These are phyloP conservation scores for Penicillium freii DNA, from an alignment of 2,329 filamentous ascomycete species.

Conservation along the genomic window DNA sequence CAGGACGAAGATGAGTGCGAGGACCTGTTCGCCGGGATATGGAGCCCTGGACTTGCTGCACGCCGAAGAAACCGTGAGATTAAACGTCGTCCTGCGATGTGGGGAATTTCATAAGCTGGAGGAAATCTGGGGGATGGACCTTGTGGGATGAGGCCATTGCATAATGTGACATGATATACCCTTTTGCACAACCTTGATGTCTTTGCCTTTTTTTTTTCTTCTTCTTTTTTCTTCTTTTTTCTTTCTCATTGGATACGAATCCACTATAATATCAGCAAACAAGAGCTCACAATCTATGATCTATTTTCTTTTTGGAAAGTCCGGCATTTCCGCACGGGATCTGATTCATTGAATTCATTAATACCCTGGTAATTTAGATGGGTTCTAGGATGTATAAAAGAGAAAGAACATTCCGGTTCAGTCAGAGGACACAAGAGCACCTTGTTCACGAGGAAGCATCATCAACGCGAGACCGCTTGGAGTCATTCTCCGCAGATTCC, in stretches of 20 bases:
- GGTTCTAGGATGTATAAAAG: not conserved
- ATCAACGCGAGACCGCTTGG: conserved; percentile 30
- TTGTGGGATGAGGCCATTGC: not conserved
- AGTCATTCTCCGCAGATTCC: conserved; percentile 19
- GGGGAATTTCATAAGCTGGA: conserved; percentile 22
- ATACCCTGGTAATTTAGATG: not conserved
- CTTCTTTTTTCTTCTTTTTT: too few species aligned
- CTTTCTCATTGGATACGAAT: not conserved
- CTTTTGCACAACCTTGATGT: not conserved
- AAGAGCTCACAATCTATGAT: not conserved
- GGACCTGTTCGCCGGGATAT: conserved; percentile 62
- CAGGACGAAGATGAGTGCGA: conserved; percentile 68
- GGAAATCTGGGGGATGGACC: not conserved
- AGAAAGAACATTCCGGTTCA: not conserved
- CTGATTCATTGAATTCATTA: conserved; percentile 2
- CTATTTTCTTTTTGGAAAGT: not conserved
- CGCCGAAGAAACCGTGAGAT: conserved; percentile 43
- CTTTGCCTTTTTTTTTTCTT: not conserved
- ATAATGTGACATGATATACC: conserved; percentile 1
- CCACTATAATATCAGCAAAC: not conserved
- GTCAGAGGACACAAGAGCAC: not conserved
- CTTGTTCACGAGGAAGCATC: conserved; percentile 7
- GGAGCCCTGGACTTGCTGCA: conserved; percentile 56
- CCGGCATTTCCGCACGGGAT: not conserved
- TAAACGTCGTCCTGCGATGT: conserved; percentile 27